A percentile compares a stretch with the other conserved stretches of the same genome.
Evolutionary conservation across 2,329 filamentous ascomycete species (phyloP).

Genomic region (Ilyonectria destructans): DNA sequence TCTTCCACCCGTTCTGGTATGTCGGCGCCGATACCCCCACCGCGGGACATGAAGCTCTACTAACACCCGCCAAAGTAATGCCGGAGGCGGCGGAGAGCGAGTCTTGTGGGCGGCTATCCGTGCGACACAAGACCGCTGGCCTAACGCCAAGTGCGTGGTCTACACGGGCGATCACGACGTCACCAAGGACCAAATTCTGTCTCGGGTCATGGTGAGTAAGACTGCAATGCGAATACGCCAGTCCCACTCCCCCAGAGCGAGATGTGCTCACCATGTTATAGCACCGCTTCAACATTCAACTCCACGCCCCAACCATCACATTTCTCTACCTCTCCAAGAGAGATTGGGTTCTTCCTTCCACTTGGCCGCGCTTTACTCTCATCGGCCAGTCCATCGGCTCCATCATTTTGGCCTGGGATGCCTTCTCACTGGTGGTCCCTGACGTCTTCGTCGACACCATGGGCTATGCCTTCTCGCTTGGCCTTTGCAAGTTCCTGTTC

Average conservation of each 20-base stretch:
- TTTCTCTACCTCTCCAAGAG: constrained; percentile 94
- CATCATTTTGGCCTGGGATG: constrained; percentile 89
- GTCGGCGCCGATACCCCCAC: constrained; percentile 44
- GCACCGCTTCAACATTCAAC: constrained; percentile 92
- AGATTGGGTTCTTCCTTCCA: constrained; percentile 87
- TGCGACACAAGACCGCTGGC: constrained; percentile 91
- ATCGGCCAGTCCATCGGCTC: constrained; percentile 95
- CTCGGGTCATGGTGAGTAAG: constrained; percentile 77
- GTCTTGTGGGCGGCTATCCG: constrained; percentile 97
- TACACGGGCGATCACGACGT: constrained; percentile 97
- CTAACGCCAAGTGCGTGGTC: constrained; percentile 89
- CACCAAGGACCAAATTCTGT: constrained; percentile 84
- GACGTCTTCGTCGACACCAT: constrained; percentile 98
- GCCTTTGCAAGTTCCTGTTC: constrained; percentile 87
- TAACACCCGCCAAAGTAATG: constrained; percentile 75
- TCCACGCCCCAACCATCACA: constrained; percentile 85
- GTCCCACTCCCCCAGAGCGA: background rate
- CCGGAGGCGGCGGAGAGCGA: constrained; percentile 94
- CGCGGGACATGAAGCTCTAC: constrained; percentile 19
- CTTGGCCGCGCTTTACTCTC: constrained; percentile 93
- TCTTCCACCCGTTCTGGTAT: constrained; percentile 98
- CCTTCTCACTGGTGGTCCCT: constrained; percentile 91
- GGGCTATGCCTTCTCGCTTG: constrained; percentile 95
- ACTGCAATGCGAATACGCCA: background rate
- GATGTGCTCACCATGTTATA: constrained; percentile 54